These are phyloP conservation scores for Globisporangium sylvaticum DNA, from an alignment of 352 stramenopile genomes.

Conservation along the genomic window DNA sequence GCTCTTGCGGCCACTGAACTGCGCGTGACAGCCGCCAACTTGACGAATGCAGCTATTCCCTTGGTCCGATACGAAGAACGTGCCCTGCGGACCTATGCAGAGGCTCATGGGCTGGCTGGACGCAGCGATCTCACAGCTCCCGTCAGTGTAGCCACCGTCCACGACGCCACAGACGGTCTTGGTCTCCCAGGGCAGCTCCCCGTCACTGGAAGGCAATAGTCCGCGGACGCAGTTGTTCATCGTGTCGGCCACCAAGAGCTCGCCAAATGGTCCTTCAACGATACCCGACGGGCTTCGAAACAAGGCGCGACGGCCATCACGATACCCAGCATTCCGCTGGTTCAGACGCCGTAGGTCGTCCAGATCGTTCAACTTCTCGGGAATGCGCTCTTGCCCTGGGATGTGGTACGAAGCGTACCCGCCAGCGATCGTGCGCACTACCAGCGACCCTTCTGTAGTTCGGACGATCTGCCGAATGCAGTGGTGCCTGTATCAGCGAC, in stretches of 20 bases:
- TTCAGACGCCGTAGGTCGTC: constrained; percentile 7
- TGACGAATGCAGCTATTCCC: constrained; percentile 45
- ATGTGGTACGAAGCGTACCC: constrained; percentile 13
- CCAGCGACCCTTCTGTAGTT: constrained; percentile 20
- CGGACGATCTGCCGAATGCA: constrained; percentile 43
- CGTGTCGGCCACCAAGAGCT: constrained; percentile 45
- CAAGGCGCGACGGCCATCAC: constrained; percentile 28
- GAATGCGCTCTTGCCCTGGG: background rate
- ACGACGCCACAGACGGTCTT: constrained; percentile 29
- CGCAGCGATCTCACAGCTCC: constrained; percentile 26
- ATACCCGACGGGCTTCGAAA: constrained; percentile 40
- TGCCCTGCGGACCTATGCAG: constrained; percentile 21
- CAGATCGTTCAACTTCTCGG: background rate
- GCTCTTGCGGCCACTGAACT: background rate
- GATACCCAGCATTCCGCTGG: constrained; percentile 25
- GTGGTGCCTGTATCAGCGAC: constrained; percentile 48
- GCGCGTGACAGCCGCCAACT: constrained; percentile 24
- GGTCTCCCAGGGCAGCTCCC: constrained; percentile 19
- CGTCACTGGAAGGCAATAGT: constrained; percentile 16
- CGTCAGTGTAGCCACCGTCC: constrained; percentile 25
- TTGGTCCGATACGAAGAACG: constrained; percentile 39
- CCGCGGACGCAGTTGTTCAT: constrained; percentile 60
- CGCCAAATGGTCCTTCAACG: constrained; percentile 22
- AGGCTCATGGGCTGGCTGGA: constrained; percentile 39
- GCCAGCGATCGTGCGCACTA: constrained; percentile 38